phyloP scores from a whole-genome alignment of 2,329 filamentous ascomycete genomes.

The Verticillium alfalfae region DNA sequence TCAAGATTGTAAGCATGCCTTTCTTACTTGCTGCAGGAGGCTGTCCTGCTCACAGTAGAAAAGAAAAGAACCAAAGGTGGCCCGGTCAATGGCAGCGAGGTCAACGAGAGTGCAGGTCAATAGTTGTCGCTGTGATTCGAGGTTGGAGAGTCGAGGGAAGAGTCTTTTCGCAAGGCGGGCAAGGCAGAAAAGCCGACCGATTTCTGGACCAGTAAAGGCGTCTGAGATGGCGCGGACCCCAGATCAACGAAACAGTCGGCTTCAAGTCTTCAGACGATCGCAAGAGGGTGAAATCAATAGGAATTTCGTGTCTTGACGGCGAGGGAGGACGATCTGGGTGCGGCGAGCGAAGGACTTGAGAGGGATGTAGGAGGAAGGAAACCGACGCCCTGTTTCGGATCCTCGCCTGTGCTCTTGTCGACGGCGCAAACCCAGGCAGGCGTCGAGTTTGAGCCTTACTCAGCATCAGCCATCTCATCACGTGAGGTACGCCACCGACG shows the following conservation, averaged over 20 bases:
- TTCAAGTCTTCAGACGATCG: slow-evolving; percentile 20
- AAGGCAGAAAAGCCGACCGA: slow-evolving; percentile 11
- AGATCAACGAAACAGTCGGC: slow-evolving; percentile 31
- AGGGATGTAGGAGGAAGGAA: not conserved
- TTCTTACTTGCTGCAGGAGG: not conserved
- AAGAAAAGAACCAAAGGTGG: not conserved
- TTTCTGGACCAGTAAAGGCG: slow-evolving; percentile 57
- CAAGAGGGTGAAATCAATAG: slow-evolving; percentile 9
- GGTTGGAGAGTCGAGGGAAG: not conserved
- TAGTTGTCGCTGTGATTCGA: not conserved
- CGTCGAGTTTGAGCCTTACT: not conserved
- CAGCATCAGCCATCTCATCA: not conserved
- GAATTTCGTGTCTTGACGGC: slow-evolving; percentile 12
- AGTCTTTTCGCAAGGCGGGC: not conserved
- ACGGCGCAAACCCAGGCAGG: not conserved
- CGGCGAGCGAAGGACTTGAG: slow-evolving; percentile 23
- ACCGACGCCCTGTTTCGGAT: not conserved
- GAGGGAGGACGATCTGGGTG: slow-evolving; percentile 26
- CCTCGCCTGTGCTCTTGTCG: not conserved
- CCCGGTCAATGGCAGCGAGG: not conserved
- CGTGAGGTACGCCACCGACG: not conserved
- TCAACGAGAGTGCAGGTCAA: not conserved
- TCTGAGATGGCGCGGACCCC: slow-evolving; percentile 35
- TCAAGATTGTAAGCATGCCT: not conserved
- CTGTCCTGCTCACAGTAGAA: not conserved